Evolutionary conservation across 2,329 filamentous ascomycete genomes (phyloP), one percentile per base, ranked within the genome.

Genomic region (Macroventuria anomochaeta): DNA sequence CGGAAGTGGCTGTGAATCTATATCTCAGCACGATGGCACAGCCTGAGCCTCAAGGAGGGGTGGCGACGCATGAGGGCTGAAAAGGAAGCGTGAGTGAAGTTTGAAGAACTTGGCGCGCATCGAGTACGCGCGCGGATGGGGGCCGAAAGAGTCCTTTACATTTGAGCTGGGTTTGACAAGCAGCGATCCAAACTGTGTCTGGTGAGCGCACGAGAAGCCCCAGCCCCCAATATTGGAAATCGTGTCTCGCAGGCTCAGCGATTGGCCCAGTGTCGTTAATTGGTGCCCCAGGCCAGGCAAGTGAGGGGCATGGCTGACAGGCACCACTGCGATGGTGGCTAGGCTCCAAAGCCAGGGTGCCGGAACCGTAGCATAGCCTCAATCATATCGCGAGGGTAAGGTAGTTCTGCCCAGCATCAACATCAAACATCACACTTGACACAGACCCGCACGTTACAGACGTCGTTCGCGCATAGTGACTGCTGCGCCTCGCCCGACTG

Each of bases 341-440:
- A 63, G 61, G 61, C 54, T 51, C 12, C 60, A 63, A 53, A 57
- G 44, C 46, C 39, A 31, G 60, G 49, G 49, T 49, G 46, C 42
- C 8, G 52, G n/a, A 23, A 18, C 20, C 43, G 57, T 56, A 53
- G 68, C 68, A 68, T 61, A 69, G 67, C 67, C 67, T 68, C 62
- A 58, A 7, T 10, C n/a, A 2, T 11, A 10, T 7, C 37, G 31
- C 32, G 47, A 42, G 38, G 23, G 25, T 37, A 26, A n/a, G n/a
- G n/a, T n/a, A n/a, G n/a, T n/a, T 39, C 33, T n/a, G 37, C 43
- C 38, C 43, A 54, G 38, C 18, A 48, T 46, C 60, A 55, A 61
- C 49, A 53, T 59, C 47, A 44, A 58, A 55, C 62, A 20, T 64
- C 57, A 44, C 60, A 53, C 50, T 53, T 48, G 48, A 55, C 46